phyloP scores from a whole-genome alignment of 441 rosid genomes.

The Corymbia calophylla region DNA sequence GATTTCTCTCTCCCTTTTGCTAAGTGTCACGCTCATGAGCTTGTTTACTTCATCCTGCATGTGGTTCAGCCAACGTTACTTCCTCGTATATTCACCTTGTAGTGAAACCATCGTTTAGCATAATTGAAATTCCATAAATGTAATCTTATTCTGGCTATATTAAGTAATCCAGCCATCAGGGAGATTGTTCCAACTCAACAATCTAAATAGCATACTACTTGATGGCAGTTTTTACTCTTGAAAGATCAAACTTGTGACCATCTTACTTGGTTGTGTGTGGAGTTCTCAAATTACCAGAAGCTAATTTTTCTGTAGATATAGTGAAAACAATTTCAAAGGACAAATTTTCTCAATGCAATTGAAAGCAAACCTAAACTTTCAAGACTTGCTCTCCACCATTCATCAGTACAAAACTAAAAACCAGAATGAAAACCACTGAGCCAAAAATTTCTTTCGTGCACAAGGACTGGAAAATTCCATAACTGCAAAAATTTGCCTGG shows the following conservation, averaged over 20 bases:
- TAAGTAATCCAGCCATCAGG: not conserved
- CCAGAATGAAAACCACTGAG: not conserved
- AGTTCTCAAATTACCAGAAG: not conserved
- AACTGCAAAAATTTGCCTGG: not conserved
- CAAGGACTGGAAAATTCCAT: not conserved
- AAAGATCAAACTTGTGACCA: not conserved
- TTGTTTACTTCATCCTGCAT: slow-evolving; percentile 84
- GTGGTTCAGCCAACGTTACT: not conserved
- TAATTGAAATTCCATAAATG: not conserved
- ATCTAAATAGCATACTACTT: not conserved
- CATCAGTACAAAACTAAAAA: not conserved
- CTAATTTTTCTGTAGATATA: not conserved
- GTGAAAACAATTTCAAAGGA: not conserved
- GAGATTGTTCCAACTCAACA: not conserved
- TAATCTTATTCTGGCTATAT: not conserved
- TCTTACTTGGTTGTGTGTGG: not conserved
- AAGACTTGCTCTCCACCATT: not conserved
- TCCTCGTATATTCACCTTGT: not conserved
- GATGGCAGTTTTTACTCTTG: not conserved
- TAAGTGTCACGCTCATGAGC: slow-evolving; percentile 49
- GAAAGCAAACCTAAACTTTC: not conserved
- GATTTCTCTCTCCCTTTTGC: slow-evolving; percentile 74
- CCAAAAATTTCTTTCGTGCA: not conserved
- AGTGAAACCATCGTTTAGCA: not conserved
- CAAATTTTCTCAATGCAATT: not conserved